Percentiles rank a stretch among this genome's conserved stretches.
phyloP scores from a whole-genome alignment of 441 rosid genomes.

The Adansonia rubrostipa region DNA sequence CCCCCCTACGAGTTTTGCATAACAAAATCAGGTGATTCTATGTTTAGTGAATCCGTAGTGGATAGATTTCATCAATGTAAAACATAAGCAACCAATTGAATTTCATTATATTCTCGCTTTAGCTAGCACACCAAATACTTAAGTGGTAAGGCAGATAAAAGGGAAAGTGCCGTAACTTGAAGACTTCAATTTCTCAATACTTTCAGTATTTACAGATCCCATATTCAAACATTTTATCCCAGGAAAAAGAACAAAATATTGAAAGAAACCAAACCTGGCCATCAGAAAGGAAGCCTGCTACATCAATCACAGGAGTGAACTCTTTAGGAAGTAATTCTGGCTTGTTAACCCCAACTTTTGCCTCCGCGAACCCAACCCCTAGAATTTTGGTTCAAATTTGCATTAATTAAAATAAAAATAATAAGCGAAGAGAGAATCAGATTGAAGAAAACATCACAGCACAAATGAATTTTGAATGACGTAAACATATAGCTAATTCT shows the following conservation, averaged over 20 bases:
- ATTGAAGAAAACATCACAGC: conserved; percentile 14
- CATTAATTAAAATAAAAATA: background rate
- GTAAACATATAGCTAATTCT: background rate
- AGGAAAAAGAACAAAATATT: background rate
- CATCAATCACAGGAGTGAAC: conserved; percentile 85
- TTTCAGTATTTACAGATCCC: background rate
- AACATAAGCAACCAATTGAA: background rate
- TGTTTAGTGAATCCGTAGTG: background rate
- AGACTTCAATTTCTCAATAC: background rate
- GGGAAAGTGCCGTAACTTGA: background rate
- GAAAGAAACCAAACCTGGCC: conserved; percentile 65
- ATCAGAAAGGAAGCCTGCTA: conserved; percentile 87
- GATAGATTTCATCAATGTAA: background rate
- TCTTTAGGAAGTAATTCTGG: conserved; percentile 90
- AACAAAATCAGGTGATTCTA: background rate
- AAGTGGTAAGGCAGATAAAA: background rate
- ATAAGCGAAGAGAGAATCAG: background rate
- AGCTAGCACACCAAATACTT: no score
- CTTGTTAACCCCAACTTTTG: conserved; percentile 88
- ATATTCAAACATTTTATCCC: background rate
- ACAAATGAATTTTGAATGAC: background rate
- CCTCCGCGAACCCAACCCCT: conserved; percentile 69
- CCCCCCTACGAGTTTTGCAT: background rate
- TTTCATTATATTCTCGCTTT: background rate
- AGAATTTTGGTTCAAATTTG: conserved; percentile 18